Conservation (phyloP, 768 basidiomycete species). For the Dacryopinax primogenitus region DNA sequence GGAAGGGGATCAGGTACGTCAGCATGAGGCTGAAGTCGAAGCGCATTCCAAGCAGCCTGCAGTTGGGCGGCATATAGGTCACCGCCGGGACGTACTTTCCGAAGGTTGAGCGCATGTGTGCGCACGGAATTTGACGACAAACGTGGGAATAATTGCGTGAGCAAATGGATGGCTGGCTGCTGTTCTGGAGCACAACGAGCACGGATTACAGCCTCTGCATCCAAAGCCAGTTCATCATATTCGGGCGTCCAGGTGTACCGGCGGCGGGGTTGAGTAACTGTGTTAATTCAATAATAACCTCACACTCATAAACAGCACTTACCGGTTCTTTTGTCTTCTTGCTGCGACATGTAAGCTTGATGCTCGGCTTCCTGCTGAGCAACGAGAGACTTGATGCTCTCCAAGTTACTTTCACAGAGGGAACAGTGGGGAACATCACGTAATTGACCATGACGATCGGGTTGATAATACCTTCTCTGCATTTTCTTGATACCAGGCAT, state of each 20-base stretch:
- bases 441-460: neutral
- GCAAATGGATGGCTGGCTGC: slow-evolving; percentile 55
- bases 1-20: slow-evolving; percentile 61
- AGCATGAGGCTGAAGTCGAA: slow-evolving; percentile 63
- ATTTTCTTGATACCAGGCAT: slow-evolving; percentile 5
- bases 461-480: neutral
- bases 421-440: slow-evolving; percentile 1
- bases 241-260: slow-evolving; percentile 74
- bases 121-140: slow-evolving; percentile 62
- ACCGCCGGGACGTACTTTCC: slow-evolving; percentile 44
- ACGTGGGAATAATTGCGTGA: slow-evolving; percentile 67
- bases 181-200: slow-evolving; percentile 51
- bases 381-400: neutral
- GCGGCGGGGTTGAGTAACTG: slow-evolving; percentile 47
- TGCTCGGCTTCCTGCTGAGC: neutral
- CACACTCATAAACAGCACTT: too few relatives aligned
- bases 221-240: slow-evolving; percentile 78
- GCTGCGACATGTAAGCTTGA: neutral
- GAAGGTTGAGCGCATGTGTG: slow-evolving; percentile 48
- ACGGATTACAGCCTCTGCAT: slow-evolving; percentile 68
- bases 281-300: neutral
- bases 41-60: slow-evolving; percentile 66
- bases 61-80: slow-evolving; percentile 65
- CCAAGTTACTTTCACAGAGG: neutral
- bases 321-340: neutral